Conservation (phyloP, 1,139 yeast genomes). For the Geotrichum histeridarum region DNA sequence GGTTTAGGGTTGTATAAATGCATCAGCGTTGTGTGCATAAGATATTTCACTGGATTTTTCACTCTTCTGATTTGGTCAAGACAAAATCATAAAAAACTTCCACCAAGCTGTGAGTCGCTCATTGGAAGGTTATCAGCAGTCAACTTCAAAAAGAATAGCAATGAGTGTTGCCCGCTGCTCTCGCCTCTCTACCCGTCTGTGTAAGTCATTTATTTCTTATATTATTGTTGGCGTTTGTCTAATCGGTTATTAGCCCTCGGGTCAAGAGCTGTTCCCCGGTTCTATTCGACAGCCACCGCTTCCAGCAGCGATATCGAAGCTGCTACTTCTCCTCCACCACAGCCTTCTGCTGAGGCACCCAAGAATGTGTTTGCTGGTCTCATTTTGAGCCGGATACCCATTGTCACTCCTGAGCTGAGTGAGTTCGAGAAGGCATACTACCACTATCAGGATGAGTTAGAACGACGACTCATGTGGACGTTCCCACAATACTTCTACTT, state of each 20-base stretch:
- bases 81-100: background rate
- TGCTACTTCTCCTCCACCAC: conserved; percentile 9
- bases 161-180: conserved; percentile 17
- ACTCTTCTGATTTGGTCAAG: conserved; percentile 12
- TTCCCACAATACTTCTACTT: conserved; percentile 92
- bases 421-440: conserved; percentile 72
- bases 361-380: conserved; percentile 39
- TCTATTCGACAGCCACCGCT: conserved; percentile 13
- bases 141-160: background rate
- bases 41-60: conserved; percentile 10
- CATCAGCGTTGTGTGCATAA: conserved; percentile 8
- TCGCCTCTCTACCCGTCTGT: conserved; percentile 11
- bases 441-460: conserved; percentile 77
- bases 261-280: conserved; percentile 14
- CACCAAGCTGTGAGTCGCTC: background rate
- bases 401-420: conserved; percentile 71
- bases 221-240: background rate
- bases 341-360: conserved; percentile 13
- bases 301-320: conserved; percentile 4
- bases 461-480: conserved; percentile 93
- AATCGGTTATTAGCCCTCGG: conserved; percentile 7
- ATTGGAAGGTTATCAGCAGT: background rate
- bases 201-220: conserved; percentile 1
- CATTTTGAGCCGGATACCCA: conserved; percentile 73
- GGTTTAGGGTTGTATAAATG: conserved; percentile 11